Conservation (phyloP, 768 basidiomycete genomes). For the Mrakia frigida region DNA sequence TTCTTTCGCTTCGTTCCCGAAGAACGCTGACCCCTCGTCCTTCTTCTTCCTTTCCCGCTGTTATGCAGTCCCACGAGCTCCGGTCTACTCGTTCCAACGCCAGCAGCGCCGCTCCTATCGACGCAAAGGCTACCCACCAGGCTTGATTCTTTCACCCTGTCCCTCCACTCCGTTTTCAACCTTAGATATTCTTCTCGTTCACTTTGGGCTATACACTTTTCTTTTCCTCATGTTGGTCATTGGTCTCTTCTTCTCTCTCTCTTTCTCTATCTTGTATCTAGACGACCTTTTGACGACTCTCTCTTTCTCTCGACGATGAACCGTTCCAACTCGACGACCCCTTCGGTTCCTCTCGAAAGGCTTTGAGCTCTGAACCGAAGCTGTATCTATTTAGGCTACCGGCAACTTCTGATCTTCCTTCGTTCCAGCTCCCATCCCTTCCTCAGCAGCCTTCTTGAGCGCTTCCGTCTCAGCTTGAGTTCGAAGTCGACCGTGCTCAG, state of each 20-base stretch:
- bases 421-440: background rate
- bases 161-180: background rate
- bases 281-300: background rate
- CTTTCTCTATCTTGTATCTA: background rate
- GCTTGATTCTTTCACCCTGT: background rate
- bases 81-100: background rate
- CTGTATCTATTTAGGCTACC: too few species aligned
- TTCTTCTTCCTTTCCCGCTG: background rate
- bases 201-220: background rate
- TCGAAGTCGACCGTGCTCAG: slow-evolving; percentile 5
- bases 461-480: slow-evolving; percentile 43
- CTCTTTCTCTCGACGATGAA: too few species aligned
- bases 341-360: too few species aligned
- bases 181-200: background rate
- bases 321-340: too few species aligned
- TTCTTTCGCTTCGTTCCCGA: background rate
- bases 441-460: slow-evolving; percentile 29
- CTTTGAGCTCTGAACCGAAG: too few species aligned
- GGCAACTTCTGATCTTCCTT: background rate
- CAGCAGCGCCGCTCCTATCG: background rate
- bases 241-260: background rate
- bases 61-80: background rate
- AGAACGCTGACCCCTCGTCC: background rate
- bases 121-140: background rate
- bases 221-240: too few species aligned